Evolutionary conservation across 2,329 filamentous ascomycete genomes (phyloP).

Genomic region (Aspergillus ruber): DNA sequence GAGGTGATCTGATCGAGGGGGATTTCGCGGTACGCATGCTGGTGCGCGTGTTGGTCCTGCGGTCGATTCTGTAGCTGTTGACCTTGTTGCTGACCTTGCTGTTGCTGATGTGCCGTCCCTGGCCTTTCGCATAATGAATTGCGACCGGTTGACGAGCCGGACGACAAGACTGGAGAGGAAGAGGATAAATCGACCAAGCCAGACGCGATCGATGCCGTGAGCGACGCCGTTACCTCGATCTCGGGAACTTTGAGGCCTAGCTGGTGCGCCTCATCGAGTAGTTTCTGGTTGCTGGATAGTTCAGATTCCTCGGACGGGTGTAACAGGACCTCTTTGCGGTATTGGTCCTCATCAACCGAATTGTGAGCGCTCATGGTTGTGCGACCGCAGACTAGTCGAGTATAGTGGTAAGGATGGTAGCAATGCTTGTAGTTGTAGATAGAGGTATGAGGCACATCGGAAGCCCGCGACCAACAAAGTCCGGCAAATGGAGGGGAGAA

Average conservation of each 20-base stretch:
- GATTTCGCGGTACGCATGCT: background rate
- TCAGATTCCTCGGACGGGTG: constrained; percentile 31
- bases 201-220: constrained; percentile 32
- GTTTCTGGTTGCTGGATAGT: constrained; percentile 29
- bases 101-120: constrained; percentile 7
- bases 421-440: too few species aligned
- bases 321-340: constrained; percentile 31
- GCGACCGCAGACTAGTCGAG: too few species aligned
- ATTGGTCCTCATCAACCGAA: constrained; percentile 31
- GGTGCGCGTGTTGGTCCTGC: background rate
- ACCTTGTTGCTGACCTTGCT: too few species aligned
- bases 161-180: constrained; percentile 27
- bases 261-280: constrained; percentile 32
- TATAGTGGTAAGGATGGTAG: too few species aligned
- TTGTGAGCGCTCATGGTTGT: background rate
- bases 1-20: constrained; percentile 24
- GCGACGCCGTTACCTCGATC: constrained; percentile 24
- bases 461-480: too few species aligned
- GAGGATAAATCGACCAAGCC: constrained; percentile 30
- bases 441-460: too few species aligned
- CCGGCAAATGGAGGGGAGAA: too few species aligned
- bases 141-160: constrained; percentile 24
- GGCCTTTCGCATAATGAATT: constrained; percentile 25
- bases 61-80: background rate
- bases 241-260: constrained; percentile 32